Base-by-base conservation (phyloP, 202 grass and related monocot species). In the Carex arenaria region DNA sequence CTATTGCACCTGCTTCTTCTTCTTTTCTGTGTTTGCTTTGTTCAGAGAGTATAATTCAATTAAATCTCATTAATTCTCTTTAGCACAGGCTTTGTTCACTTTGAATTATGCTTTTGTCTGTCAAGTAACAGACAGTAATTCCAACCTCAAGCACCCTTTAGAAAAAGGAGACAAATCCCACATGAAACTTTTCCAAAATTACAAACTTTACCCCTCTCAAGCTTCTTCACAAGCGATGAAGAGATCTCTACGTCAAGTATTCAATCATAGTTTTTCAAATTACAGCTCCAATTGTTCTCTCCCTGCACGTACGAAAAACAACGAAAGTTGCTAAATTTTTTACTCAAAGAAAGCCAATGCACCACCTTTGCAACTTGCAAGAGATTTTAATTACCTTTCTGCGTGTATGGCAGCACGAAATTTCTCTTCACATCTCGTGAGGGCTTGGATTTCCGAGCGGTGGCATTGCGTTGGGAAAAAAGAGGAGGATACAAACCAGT, bases 101-200 rank as follows among this genome's bases (percentile, higher is more conserved):
- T 20, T 31, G 62, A 81, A 67, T 82, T 66, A 49, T 19, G 42
- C 62, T 82, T 82, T 82, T 82, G 80, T 82, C 56, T 32, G 60
- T 47, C 43, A 65, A 52, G 6, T n/a, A 63, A 67, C 80, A 82
- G 79, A 82, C 80, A 82, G 1, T 47, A 69, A 32, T 82, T 82
- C 80, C 22, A 82, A 69, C 59, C n/a, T 54, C 15, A 82, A 56
- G 9, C 62, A 66, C 23, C 28, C 62, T 67, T 82, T 82, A 65
- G 14, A 38, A 51, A 65, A 69, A 81, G 34, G 55, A 60, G 63
- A 34, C 20, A 65, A 66, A 82, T 69, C 17, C 49, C 80, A 82
- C 80, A 82, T 82, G 80, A 67, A 69, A 55, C 80, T n/a, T 82
- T 68, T 69, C 0, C 80, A 18, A 82, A 64, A 30, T 18, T 66